phyloP scores from a whole-genome alignment of 2,329 filamentous ascomycete species.

The Pezicula neosporulosa region DNA sequence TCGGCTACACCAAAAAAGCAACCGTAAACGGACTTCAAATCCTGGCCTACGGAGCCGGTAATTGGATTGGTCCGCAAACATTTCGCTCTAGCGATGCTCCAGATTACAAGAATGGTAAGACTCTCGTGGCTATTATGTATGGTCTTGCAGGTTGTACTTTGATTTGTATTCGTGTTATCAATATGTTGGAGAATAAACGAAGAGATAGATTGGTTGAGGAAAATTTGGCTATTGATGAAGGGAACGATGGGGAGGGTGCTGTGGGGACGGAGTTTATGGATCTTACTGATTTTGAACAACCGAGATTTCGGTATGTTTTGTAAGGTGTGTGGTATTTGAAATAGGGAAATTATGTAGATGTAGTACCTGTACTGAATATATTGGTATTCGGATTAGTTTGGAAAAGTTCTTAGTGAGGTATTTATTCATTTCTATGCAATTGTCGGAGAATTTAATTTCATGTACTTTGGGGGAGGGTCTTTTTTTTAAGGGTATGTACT shows the following conservation, averaged over 20 bases:
- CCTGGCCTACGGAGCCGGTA: constrained; percentile 5
- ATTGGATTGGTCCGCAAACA: constrained; percentile 9
- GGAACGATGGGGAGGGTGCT: constrained; percentile 33
- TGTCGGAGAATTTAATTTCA: no score
- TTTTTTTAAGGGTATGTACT: no score
- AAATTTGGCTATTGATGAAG: constrained; percentile 21
- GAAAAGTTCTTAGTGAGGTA: no score
- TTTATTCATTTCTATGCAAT: no score
- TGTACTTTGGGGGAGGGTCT: no score
- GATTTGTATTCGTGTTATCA: not conserved
- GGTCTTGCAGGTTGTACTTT: constrained; percentile 44
- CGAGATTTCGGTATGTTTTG: constrained; percentile 47
- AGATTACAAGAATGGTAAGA: constrained; percentile 20
- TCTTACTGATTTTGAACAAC: constrained; percentile 55
- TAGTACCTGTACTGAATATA: no score
- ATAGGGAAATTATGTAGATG: no score
- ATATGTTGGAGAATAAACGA: constrained; percentile 39
- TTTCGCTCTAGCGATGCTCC: constrained; percentile 23
- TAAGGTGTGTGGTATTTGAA: no score
- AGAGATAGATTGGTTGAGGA: constrained; percentile 35
- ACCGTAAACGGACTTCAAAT: constrained; percentile 8
- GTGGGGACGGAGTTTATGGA: constrained; percentile 32
- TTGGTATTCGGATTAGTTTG: no score
- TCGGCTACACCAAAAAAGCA: constrained; percentile 4
- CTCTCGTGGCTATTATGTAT: constrained; percentile 32